These are phyloP conservation scores for Polysphondylium violaceum DNA, from an alignment of 78 protist species.

Conservation along the genomic window DNA sequence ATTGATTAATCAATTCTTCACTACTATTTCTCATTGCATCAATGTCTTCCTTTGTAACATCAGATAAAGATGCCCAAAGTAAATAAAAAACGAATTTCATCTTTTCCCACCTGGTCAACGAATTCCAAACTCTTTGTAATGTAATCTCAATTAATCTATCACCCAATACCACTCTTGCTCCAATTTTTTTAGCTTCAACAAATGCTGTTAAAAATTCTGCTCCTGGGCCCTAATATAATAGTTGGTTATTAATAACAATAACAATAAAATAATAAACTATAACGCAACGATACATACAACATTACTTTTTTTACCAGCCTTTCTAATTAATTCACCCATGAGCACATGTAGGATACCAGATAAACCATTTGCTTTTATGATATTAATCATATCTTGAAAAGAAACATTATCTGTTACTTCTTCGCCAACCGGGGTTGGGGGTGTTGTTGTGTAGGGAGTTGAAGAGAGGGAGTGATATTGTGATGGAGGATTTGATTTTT, in stretches of 20 bases:
- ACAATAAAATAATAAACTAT: too few relatives aligned
- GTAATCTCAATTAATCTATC: slow-evolving; percentile 67
- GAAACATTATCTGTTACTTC: background rate
- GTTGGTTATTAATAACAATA: too few relatives aligned
- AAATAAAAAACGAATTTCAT: slow-evolving; percentile 54
- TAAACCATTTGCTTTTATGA: slow-evolving; percentile 34
- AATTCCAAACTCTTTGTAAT: slow-evolving; percentile 71
- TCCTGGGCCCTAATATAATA: too few relatives aligned
- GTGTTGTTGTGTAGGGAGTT: slow-evolving; percentile 29
- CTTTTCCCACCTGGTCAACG: slow-evolving; percentile 46
- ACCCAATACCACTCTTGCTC: slow-evolving; percentile 56
- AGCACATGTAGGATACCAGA: slow-evolving; percentile 57
- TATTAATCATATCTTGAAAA: slow-evolving; percentile 25
- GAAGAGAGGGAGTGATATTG: background rate
- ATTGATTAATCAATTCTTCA: slow-evolving; percentile 34
- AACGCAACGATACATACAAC: too few relatives aligned
- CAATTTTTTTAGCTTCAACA: slow-evolving; percentile 54
- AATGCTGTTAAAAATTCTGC: slow-evolving; percentile 70
- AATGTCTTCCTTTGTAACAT: slow-evolving; percentile 43
- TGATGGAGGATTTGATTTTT: slow-evolving; percentile 9
- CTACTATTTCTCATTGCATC: slow-evolving; percentile 49
- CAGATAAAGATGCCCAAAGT: slow-evolving; percentile 49
- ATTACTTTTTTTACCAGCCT: slow-evolving; percentile 67
- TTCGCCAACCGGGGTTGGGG: slow-evolving; percentile 33
- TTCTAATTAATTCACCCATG: slow-evolving; percentile 59